Evolutionary conservation across 1,284 basidiomycete genomes (phyloP).

Genomic region (Mycena citricolor): DNA sequence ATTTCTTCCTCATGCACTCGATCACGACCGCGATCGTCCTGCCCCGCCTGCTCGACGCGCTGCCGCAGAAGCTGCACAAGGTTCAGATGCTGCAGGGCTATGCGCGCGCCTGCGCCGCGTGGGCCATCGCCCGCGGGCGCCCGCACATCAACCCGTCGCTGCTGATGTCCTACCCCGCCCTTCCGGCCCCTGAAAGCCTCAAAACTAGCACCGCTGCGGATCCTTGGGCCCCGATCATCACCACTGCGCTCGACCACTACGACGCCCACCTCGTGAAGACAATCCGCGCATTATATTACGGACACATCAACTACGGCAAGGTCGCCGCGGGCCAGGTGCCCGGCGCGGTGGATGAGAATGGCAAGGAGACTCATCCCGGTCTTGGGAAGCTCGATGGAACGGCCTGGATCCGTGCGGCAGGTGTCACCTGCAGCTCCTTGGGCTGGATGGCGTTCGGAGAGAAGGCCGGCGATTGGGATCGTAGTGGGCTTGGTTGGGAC

Average conservation of each 20-base stretch:
- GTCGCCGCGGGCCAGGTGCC: conserved; percentile 35
- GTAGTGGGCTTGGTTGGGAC: conserved; percentile 62
- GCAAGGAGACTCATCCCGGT: conserved; percentile 6
- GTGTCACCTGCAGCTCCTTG: conserved; percentile 57
- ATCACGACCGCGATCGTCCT: conserved; percentile 64
- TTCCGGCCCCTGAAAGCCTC: not conserved
- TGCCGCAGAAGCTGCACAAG: conserved; percentile 40
- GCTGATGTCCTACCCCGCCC: conserved; percentile 24
- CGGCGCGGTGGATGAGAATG: conserved; percentile 29
- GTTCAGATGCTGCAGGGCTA: conserved; percentile 51
- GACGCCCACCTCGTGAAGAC: conserved; percentile 65
- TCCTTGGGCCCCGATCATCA: conserved; percentile 58
- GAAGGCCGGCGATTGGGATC: conserved; percentile 51
- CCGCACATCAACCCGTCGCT: conserved; percentile 47
- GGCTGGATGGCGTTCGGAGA: conserved; percentile 64
- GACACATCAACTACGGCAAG: conserved; percentile 42
- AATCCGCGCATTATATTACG: conserved; percentile 55
- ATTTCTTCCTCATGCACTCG: conserved; percentile 75
- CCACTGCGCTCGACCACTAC: conserved; percentile 49
- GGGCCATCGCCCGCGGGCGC: conserved; percentile 52
- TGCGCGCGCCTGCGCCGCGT: conserved; percentile 41
- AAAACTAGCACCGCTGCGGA: too few relatives aligned
- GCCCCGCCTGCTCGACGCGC: conserved; percentile 41
- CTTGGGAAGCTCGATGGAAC: conserved; percentile 46
- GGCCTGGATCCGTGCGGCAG: conserved; percentile 63